Conservation (phyloP, 2,329 filamentous ascomycete genomes). For the Cryphonectria japonica region DNA sequence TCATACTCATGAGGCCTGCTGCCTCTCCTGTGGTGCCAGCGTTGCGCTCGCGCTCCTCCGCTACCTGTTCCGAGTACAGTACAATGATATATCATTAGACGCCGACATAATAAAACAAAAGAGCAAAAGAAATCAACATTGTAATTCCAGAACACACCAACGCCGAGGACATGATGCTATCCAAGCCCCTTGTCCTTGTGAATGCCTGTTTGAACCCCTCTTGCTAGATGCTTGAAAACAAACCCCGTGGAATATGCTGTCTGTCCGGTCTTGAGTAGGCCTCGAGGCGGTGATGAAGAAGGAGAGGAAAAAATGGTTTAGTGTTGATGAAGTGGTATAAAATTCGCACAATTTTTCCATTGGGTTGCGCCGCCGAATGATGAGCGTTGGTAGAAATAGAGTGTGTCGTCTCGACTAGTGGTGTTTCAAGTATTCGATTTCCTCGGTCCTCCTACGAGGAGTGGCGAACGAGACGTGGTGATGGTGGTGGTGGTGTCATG, state of each 20-base stretch:
- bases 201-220: constrained; percentile 12
- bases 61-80: constrained; percentile 8
- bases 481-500: not conserved
- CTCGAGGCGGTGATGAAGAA: constrained; percentile 14
- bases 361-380: constrained; percentile 27
- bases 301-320: constrained; percentile 20
- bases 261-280: constrained; percentile 2
- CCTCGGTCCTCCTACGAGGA: not conserved
- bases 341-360: constrained; percentile 18
- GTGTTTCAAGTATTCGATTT: constrained; percentile 5
- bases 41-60: not conserved
- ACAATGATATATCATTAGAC: constrained; percentile 18
- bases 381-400: constrained; percentile 5
- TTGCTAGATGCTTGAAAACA: constrained; percentile 26
- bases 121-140: not conserved
- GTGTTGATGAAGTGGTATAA: constrained; percentile 26
- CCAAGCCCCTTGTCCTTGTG: constrained; percentile 13
- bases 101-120: constrained; percentile 10
- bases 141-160: constrained; percentile 12
- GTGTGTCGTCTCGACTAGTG: constrained; percentile 12
- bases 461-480: not conserved
- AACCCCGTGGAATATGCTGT: constrained; percentile 17
- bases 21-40: constrained; percentile 6
- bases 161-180: constrained; percentile 14
- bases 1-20: constrained; percentile 10